Evolutionary conservation across 139 green algal genomes (phyloP), one percentile per base, ranked within the genome.

Genomic region (Diplosphaera chodatii): DNA sequence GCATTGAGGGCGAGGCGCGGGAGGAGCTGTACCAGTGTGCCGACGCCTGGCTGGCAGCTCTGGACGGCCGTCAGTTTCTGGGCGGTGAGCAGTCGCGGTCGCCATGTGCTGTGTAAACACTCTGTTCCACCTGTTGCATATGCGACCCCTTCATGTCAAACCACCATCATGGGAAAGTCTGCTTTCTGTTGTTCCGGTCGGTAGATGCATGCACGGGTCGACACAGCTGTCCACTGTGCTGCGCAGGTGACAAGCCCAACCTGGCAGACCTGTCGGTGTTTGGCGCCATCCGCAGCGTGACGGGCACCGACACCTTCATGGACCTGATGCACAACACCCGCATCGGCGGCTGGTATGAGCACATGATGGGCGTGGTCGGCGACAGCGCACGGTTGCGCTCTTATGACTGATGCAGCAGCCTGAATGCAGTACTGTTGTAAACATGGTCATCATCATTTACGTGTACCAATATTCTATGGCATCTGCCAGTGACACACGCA

Each of bases 201-300:
- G n/a, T n/a, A n/a, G n/a, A n/a, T n/a, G n/a, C n/a, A n/a, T n/a
- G n/a, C n/a, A n/a, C n/a, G n/a, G n/a, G n/a, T n/a, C n/a, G n/a
- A n/a, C n/a, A n/a, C n/a, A n/a, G n/a, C n/a, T n/a, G 37, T 20
- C 10, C 37, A 10, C 88, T 40, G 64, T 88, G 8, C 10, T 25
- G 8, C 48, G 8, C 48, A 70, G 90, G 93, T 34, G 86, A 85
- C 4, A 40, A 82, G 3, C 92, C 95, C 28, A 91, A 97, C 78
- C 77, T 97, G 3, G 94, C 93, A 16, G 95, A 99, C 68, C 62
- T 99, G 65, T 74, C 87, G 10, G 85, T 92, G 10, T 99, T 94
- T 85, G 95, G 95, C 8, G 92, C 98, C 22, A 72, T 98, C 27
- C 72, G 86, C 0, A 88, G 92, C 3, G 77, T 98, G 4, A 71